Evolutionary conservation across 495 filamentous ascomycete species (phyloP).

Genomic region (Penicillium herquei): DNA sequence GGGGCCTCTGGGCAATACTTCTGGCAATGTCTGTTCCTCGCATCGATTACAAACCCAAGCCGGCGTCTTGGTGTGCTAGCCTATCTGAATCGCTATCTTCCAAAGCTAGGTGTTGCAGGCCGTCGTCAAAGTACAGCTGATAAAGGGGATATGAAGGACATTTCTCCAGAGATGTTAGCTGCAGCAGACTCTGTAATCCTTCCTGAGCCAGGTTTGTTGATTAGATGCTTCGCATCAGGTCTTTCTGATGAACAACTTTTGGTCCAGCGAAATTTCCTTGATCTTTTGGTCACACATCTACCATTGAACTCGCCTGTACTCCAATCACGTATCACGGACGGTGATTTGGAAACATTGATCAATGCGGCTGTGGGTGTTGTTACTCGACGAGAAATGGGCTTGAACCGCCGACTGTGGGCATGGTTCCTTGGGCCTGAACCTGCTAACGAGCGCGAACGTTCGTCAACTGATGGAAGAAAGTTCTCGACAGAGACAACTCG

Average conservation of each 20-base stretch:
- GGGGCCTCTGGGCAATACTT: constrained; percentile 79
- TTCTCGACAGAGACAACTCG: constrained; percentile 47
- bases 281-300: constrained; percentile 86
- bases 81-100: constrained; percentile 76
- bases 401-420: constrained; percentile 92
- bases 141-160: constrained; percentile 17
- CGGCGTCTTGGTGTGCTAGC: constrained; percentile 83
- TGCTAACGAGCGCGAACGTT: constrained; percentile 38
- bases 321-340: constrained; percentile 64
- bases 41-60: constrained; percentile 81
- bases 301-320: constrained; percentile 85
- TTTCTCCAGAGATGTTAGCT: constrained; percentile 31
- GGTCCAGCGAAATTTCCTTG: constrained; percentile 90
- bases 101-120: constrained; percentile 58
- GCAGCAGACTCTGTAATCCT: constrained; percentile 73
- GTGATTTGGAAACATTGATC: constrained; percentile 77
- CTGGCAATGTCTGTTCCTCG: constrained; percentile 97
- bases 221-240: constrained; percentile 87
- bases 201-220: constrained; percentile 88
- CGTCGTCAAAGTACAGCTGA: constrained; percentile 33
- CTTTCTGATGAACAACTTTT: constrained; percentile 86
- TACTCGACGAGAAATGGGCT: constrained; percentile 85
- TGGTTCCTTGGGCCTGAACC: constrained; percentile 91
- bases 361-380: constrained; percentile 83
- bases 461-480: constrained; percentile 45